Percentiles rank a stretch among this genome's conserved stretches.
Conservation (phyloP, 257 asterid species). For the Scutellaria minor region DNA sequence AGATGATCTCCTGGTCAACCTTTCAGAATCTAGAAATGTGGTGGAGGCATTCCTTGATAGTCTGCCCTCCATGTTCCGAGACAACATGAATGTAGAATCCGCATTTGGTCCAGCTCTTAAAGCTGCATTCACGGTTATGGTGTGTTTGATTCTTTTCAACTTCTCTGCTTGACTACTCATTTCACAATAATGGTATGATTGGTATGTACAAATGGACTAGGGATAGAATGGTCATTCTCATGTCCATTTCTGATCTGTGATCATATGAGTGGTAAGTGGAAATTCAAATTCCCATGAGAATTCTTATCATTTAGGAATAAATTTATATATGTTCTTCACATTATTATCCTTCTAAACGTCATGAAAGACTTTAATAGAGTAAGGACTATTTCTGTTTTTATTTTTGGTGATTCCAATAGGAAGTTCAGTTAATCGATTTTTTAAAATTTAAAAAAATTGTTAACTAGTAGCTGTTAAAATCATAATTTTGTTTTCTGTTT, state of each 20-base stretch:
- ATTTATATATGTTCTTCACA: neutral
- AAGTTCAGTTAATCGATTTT: neutral
- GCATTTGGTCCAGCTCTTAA: constrained; percentile 97
- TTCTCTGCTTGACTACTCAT: constrained; percentile 20
- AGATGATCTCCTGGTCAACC: constrained; percentile 91
- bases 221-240: neutral
- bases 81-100: constrained; percentile 82
- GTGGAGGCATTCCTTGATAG: constrained; percentile 92
- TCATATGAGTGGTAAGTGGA: neutral
- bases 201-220: neutral
- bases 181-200: constrained; percentile 14
- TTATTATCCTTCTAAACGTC: neutral
- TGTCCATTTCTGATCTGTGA: neutral
- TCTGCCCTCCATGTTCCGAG: constrained; percentile 83
- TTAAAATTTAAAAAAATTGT: neutral
- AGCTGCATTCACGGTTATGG: constrained; percentile 88
- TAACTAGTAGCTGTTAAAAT: neutral
- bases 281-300: neutral
- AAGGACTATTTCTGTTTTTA: neutral
- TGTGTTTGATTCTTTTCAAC: constrained; percentile 42
- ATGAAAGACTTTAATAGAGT: neutral
- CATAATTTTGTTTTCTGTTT: neutral
- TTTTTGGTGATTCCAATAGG: neutral
- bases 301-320: neutral
- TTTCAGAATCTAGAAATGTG: constrained; percentile 84